A percentile compares a stretch with the other conserved stretches of the same genome.
Conservation (phyloP, 208 protist species). For the Leishmania mexicana region DNA sequence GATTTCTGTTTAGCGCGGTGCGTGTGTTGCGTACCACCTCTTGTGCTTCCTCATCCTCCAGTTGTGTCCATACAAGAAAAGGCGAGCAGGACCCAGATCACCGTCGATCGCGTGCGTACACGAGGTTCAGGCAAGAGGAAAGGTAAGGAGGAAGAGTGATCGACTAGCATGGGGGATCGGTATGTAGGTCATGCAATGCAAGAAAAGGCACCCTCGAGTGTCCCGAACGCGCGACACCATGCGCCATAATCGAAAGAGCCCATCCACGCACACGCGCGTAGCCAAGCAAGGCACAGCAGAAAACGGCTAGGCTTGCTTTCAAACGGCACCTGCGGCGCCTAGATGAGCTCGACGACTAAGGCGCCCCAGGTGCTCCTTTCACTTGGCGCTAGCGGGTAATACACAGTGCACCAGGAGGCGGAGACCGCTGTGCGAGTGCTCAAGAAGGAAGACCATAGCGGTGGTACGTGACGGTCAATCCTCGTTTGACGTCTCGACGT, state of each 20-base stretch:
- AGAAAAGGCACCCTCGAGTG: neutral
- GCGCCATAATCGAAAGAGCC: neutral
- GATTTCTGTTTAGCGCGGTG: neutral
- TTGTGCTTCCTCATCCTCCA: neutral
- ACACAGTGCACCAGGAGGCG: neutral
- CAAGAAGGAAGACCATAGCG: neutral
- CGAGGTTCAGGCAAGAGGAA: neutral
- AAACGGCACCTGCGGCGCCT: neutral
- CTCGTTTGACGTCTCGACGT: neutral
- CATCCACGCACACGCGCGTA: neutral
- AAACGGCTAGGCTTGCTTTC: neutral
- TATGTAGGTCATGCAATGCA: neutral
- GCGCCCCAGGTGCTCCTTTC: neutral
- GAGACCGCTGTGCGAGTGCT: neutral
- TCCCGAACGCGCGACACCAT: neutral
- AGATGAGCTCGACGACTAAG: neutral
- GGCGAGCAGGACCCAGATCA: neutral
- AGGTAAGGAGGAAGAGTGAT: neutral
- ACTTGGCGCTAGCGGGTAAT: neutral
- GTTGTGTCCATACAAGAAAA: neutral
- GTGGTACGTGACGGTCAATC: neutral
- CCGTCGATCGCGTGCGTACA: neutral
- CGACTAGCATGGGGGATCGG: neutral
- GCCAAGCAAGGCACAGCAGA: neutral
- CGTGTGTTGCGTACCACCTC: neutral